Evolutionary conservation across 768 basidiomycete species (phyloP), one percentile per base, ranked within the genome.

Genomic region (Panus rudis): DNA sequence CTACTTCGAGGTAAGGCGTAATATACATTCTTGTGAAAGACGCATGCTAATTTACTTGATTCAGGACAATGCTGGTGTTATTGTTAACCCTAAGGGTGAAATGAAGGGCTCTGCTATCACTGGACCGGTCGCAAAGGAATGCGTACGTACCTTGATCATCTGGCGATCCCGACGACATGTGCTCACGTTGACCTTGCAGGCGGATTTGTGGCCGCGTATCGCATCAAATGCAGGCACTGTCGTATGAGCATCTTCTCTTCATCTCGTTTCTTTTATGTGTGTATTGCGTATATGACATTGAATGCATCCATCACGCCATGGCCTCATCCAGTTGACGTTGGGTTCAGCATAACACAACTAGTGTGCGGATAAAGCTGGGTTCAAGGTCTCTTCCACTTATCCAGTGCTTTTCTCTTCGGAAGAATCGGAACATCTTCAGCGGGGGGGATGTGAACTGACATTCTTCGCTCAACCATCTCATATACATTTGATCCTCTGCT

Each of bases 81-180:
- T 94, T 50, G 92, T 97, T 58, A 97, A 96, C 74, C 85, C 89
- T 61, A 97, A 97, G 78, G 94, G 94, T 58, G 96, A 99, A 74
- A 99, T 99, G 96, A 99, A 99, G 76, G 94, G 94, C 39, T 93
- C 90, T 41, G 89, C 90, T 48, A 94, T 96, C 62, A 89, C 92
- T 26, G 92, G 92, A 45, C 92, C 92, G 30, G 90, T 99, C 50
- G 96, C 94, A 71, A 99, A 98, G 81, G 94, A 97, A 90, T 98
- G 96, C 62, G 89, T 92, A 63, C 31, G 89, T 81, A 32, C 6
- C 24, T 7, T 2, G 11, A 5, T 26, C 5, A 19, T 38, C 6
- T 35, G 21, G 6, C 12, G 11, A 22, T 20, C 20, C 20, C 26
- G 16, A 10, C 17, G 3, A 16, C 3, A 31, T 35, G 4, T 19